phyloP scores from a whole-genome alignment of 805 yeast species.

The Grigorovia humatica region DNA sequence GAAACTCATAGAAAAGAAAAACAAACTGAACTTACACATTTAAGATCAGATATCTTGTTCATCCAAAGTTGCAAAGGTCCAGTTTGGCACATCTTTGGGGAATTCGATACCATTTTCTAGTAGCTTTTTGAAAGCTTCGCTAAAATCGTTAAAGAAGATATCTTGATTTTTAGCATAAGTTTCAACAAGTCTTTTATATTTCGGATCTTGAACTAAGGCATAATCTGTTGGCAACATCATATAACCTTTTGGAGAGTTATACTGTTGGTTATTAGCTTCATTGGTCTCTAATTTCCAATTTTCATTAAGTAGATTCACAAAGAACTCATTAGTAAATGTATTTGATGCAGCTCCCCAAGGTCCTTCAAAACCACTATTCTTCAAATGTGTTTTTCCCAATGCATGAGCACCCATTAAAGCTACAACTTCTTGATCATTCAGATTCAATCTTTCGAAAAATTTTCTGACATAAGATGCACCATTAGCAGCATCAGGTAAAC shows the following conservation, averaged over 20 bases:
- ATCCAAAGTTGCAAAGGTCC: constrained; percentile 54
- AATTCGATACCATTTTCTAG: constrained; percentile 68
- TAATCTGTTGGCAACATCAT: constrained; percentile 87
- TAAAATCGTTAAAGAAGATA: constrained; percentile 52
- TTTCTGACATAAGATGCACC: constrained; percentile 56
- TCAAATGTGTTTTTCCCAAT: constrained; percentile 64
- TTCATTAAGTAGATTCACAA: constrained; percentile 43
- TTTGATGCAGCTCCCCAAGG: constrained; percentile 85
- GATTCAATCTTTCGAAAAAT: constrained; percentile 56
- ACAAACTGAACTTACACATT: neutral
- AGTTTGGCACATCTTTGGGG: constrained; percentile 36
- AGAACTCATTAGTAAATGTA: constrained; percentile 65
- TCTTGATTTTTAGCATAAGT: constrained; percentile 58
- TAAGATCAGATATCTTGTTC: constrained; percentile 39
- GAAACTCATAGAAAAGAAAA: too few relatives aligned
- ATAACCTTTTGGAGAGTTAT: constrained; percentile 50
- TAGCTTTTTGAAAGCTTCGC: constrained; percentile 56
- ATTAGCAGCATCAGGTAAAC: constrained; percentile 63
- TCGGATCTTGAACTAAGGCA: constrained; percentile 53
- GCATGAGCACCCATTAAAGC: constrained; percentile 70
- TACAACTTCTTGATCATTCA: constrained; percentile 62
- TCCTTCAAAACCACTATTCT: constrained; percentile 70
- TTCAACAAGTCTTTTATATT: constrained; percentile 51
- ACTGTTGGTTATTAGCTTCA: constrained; percentile 51
- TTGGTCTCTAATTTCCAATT: constrained; percentile 46